Evolutionary conservation across 306 rosid genomes (phyloP), one percentile per base, ranked within the genome.

Genomic region (Cyamopsis tetragonoloba): DNA sequence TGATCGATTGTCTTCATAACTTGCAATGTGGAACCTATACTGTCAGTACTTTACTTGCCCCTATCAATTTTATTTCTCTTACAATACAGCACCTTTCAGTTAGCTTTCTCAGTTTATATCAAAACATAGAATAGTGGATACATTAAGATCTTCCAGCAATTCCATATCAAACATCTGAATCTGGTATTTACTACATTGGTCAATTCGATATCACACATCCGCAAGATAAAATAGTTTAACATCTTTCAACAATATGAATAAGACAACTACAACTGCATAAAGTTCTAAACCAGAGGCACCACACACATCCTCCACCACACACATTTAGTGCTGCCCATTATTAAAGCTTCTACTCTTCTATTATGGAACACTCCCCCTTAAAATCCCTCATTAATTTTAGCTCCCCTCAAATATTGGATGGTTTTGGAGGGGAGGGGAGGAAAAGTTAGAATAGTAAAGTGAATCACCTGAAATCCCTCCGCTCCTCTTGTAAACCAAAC

Each of bases 181-280:
- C 63, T 65, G 42, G 58, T 34, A 35, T 53, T 34, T 28, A 47
- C 34, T 35, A 35, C 10, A 46, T 32, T 44, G 32, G 44, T 65
- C 39, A 74, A 44, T 44, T n/a, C n/a, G 55, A 39, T 43, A 41
- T 46, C 46, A 60, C 15, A 66, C 28, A 17, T 14, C 34, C 35
- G 22, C 46, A 48, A n/a, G 46, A 59, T 42, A 38, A 50, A 67
- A 28, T 59, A 67, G 17, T 47, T 57, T 37, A 20, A 19, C 47
- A 66, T 74, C 66, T 74, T 63, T 46, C 61, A 50, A 18, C 51
- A 59, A 66, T 17, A n/a, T 3, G 11, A 44, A 73, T 41, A 72
- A 49, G 43, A 72, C n/a, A n/a, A 54, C 37, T 20, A 41, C 30
- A 22, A 8, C 46, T 19, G 72, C 66, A 41, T 19, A 62, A 35